These are phyloP conservation scores for Leccinum barrowsii DNA, from an alignment of 768 basidiomycete genomes.

Conservation along the genomic window DNA sequence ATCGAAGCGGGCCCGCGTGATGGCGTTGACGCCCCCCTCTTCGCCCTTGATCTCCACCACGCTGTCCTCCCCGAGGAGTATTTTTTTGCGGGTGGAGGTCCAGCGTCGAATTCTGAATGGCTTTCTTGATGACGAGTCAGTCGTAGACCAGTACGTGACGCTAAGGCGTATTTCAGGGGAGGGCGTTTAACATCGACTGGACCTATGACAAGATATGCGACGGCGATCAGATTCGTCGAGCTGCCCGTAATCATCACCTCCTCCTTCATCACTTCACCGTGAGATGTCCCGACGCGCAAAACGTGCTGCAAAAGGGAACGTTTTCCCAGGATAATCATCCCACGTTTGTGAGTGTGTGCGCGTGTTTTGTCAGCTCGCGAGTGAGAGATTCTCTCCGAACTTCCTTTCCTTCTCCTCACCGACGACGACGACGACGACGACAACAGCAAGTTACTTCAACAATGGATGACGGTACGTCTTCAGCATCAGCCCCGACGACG, in stretches of 20 bases:
- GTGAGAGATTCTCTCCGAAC: background rate
- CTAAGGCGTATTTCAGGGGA: slow-evolving; percentile 4
- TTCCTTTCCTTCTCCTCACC: background rate
- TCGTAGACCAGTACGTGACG: slow-evolving; percentile 22
- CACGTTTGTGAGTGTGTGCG: slow-evolving; percentile 16
- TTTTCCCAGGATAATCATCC: too few species aligned
- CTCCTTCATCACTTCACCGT: slow-evolving; percentile 11
- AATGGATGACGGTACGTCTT: slow-evolving; percentile 76
- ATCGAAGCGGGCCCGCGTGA: slow-evolving; percentile 27
- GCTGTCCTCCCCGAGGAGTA: slow-evolving; percentile 17
- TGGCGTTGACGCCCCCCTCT: slow-evolving; percentile 21
- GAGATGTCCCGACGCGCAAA: slow-evolving; percentile 17
- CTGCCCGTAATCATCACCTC: slow-evolving; percentile 18
- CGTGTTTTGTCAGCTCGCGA: slow-evolving; percentile 13
- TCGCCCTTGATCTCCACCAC: slow-evolving; percentile 26
- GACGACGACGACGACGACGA: slow-evolving; percentile 17
- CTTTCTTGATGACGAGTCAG: slow-evolving; percentile 22
- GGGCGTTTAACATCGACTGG: slow-evolving; percentile 8
- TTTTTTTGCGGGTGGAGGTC: slow-evolving; percentile 20
- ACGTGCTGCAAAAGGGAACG: too few species aligned
- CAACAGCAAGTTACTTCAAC: slow-evolving; percentile 32
- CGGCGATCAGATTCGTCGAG: slow-evolving; percentile 14
- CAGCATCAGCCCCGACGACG: slow-evolving; percentile 73
- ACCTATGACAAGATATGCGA: slow-evolving; percentile 14
- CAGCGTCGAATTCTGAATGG: slow-evolving; percentile 11